Conservation (phyloP, 2,329 filamentous ascomycete species). For the Aspergillus luchuensis region DNA sequence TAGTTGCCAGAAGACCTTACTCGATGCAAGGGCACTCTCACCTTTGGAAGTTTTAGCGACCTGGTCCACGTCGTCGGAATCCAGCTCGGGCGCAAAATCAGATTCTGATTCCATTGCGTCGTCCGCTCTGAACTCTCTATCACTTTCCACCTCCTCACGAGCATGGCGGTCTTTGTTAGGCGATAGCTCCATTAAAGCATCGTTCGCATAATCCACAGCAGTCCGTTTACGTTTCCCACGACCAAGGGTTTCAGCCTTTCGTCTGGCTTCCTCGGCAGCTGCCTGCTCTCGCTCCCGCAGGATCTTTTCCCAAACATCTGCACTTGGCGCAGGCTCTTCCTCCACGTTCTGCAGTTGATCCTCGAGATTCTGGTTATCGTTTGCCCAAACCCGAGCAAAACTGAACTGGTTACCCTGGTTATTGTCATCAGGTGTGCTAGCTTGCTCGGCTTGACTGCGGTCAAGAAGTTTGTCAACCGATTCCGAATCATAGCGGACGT, state of each 20-base stretch:
- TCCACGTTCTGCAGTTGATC: conserved; percentile 60
- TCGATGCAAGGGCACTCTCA: conserved; percentile 10
- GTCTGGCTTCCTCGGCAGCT: conserved; percentile 70
- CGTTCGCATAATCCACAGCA: conserved; percentile 44
- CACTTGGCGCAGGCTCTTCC: conserved; percentile 57
- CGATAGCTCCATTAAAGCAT: conserved; percentile 17
- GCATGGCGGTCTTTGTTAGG: conserved; percentile 26
- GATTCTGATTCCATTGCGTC: conserved; percentile 31
- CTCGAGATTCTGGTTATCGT: conserved; percentile 69
- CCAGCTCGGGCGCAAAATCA: conserved; percentile 24
- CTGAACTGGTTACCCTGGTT: conserved; percentile 80
- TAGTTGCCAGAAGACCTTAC: conserved; percentile 7
- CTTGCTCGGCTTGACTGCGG: conserved; percentile 76
- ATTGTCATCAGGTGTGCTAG: conserved; percentile 63
- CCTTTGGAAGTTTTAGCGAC: conserved; percentile 23
- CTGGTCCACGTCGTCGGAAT: conserved; percentile 30
- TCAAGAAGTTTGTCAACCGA: conserved; percentile 92
- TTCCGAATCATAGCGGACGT: conserved; percentile 78
- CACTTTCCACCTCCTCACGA: conserved; percentile 26
- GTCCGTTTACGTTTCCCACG: conserved; percentile 75
- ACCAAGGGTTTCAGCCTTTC: conserved; percentile 73
- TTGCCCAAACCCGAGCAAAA: conserved; percentile 89
- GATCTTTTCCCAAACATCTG: conserved; percentile 86
- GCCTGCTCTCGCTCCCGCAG: conserved; percentile 77
- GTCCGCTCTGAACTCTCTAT: conserved; percentile 36